Evolutionary conservation across 1,284 basidiomycete species (phyloP).

Genomic region (Blastosporella zonata): DNA sequence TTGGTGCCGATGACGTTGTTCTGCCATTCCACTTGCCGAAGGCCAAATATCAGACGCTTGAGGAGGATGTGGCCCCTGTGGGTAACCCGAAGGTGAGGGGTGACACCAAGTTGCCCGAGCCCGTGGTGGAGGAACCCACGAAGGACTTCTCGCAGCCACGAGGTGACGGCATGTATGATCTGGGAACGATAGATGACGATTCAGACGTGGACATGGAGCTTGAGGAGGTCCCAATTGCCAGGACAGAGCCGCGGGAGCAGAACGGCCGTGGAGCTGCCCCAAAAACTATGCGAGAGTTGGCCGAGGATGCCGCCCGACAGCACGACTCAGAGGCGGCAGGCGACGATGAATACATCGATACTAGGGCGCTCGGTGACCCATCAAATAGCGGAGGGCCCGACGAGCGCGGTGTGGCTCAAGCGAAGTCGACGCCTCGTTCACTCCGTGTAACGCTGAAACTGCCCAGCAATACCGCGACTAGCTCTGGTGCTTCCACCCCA

Average conservation of each 20-base stretch:
- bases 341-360: neutral
- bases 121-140: conserved; percentile 3
- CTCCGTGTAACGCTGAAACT: conserved; percentile 9
- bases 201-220: conserved; percentile 32
- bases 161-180: conserved; percentile 28
- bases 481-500: conserved; percentile 2
- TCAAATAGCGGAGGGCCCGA: neutral
- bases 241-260: neutral
- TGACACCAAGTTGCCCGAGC: neutral
- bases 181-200: conserved; percentile 32
- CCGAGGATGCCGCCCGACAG: conserved; percentile 40
- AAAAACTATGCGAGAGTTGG: conserved; percentile 66
- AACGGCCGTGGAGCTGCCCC: conserved; percentile 32
- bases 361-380: neutral
- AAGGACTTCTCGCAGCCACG: conserved; percentile 8
- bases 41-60: conserved; percentile 47
- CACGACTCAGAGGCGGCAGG: conserved; percentile 7
- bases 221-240: conserved; percentile 27
- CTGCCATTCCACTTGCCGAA: conserved; percentile 67
- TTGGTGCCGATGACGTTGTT: conserved; percentile 70
- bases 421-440: conserved; percentile 9
- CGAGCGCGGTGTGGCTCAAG: conserved; percentile 2
- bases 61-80: conserved; percentile 17
- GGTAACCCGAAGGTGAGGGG: neutral
- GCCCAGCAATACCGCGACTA: neutral